Percentiles rank a stretch among this genome's conserved stretches.
Evolutionary conservation across 2,329 filamentous ascomycete genomes (phyloP).

Genomic region (Hypoxylon sp.): DNA sequence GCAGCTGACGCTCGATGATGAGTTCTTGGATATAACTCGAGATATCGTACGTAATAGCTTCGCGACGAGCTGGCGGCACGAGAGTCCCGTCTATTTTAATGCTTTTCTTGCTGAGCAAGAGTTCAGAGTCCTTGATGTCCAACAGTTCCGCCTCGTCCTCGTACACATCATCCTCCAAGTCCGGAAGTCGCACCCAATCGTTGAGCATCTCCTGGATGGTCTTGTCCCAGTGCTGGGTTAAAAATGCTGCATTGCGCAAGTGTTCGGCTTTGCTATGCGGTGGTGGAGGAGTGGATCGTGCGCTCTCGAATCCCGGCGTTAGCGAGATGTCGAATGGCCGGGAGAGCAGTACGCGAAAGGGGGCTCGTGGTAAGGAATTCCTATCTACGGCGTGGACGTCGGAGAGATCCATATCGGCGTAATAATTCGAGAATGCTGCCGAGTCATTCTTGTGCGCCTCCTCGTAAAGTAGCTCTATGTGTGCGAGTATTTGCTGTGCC

Average conservation of each 20-base stretch:
- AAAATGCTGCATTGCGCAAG: conserved; percentile 61
- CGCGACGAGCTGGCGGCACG: conserved; percentile 50
- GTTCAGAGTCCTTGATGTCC: conserved; percentile 32
- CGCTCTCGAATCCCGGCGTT: conserved; percentile 60
- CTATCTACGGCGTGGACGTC: conserved; percentile 27
- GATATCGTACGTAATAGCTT: conserved; percentile 54
- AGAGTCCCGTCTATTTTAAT: conserved; percentile 27
- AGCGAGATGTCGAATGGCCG: conserved; percentile 62
- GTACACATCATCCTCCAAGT: conserved; percentile 32
- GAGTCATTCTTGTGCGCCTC: conserved; percentile 53
- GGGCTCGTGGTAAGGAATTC: conserved; percentile 31
- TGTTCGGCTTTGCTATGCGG: conserved; percentile 61
- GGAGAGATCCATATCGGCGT: conserved; percentile 44
- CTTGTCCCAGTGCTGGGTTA: conserved; percentile 62
- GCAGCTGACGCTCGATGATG: conserved; percentile 59
- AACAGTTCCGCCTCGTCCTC: conserved; percentile 31
- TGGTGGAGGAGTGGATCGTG: conserved; percentile 52
- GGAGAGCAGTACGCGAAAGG: conserved; percentile 62
- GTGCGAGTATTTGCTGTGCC: conserved; percentile 52
- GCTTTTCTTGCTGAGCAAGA: conserved; percentile 29
- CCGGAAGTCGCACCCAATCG: conserved; percentile 53
- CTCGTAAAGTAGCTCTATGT: conserved; percentile 58
- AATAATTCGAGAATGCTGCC: conserved; percentile 57
- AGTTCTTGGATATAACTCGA: conserved; percentile 53
- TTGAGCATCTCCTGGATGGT: conserved; percentile 51